Evolutionary conservation across 129 eudicot species (phyloP), one percentile per base, ranked within the genome.

Genomic region (Helianthus tuberosus): DNA sequence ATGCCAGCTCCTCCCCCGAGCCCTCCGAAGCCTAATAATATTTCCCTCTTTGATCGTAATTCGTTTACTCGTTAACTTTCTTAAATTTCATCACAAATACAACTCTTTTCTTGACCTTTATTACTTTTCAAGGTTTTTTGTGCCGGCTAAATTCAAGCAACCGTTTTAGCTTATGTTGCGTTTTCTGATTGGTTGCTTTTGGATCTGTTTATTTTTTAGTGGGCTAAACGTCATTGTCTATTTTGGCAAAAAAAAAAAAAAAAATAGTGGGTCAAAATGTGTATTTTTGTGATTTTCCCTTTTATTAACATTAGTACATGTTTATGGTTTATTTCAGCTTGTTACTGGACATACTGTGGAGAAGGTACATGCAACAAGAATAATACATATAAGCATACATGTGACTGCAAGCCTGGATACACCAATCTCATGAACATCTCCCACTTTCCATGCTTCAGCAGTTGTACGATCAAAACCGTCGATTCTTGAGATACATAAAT

Each of bases 321-420:
- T 32, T 32, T 72, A 23, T 72, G 65, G 65, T 3, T 64, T 64
- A 3, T 32, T 78, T 55, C 73, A 93, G 98, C 98, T 75, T 93
- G 98, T 83, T 79, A 87, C 62, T 89, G 92, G 92, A 44, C 82
- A 54, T 93, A 89, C 67, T 93, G 98, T 72, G 98, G 98, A 57
- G 87, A 86, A 84, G 98, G 98, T 17, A 89, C 79, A 3, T 93
- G 96, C 81, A 69, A 53, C 55, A 84, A 64, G 51, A 82, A 88
- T 54, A 11, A 27, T 23, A 81, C 91, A 17, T 74, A 81, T 63
- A 74, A 4, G 8, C 98, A 93, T 70, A 84, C 80, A 20, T 93
- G 98, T 50, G 80, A 84, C 41, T 93, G 98, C 89, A 84, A 86
- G 7, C 52, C 84, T 0, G 96, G 90, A 58, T 77, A 79, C 63